A percentile compares a stretch with the other conserved stretches of the same genome.
Evolutionary conservation across 441 rosid species (phyloP).

Genomic region (Metrosideros polymorpha): DNA sequence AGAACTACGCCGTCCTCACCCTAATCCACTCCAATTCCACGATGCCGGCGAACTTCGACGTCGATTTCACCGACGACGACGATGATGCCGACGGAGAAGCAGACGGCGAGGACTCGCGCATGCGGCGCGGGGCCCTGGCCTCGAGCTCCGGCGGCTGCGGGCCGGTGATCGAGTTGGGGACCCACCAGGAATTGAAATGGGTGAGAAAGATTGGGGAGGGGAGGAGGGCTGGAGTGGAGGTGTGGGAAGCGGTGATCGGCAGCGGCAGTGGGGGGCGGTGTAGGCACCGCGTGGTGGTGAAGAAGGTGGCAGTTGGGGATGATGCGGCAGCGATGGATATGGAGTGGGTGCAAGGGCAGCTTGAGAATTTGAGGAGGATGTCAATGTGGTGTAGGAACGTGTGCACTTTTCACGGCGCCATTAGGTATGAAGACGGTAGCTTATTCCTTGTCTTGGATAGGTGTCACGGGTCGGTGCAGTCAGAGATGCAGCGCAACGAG

Average conservation of each 20-base stretch:
- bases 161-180: slow-evolving; percentile 46
- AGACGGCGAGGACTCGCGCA: slow-evolving; percentile 10
- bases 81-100: slow-evolving; percentile 24
- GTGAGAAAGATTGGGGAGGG: slow-evolving; percentile 43
- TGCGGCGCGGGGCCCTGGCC: slow-evolving; percentile 32
- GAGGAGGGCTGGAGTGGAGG: slow-evolving; percentile 59
- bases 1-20: slow-evolving; percentile 80
- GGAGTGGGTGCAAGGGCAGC: slow-evolving; percentile 80
- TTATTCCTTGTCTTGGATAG: slow-evolving; percentile 76
- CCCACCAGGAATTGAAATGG: slow-evolving; percentile 41
- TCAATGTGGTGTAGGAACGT: slow-evolving; percentile 98
- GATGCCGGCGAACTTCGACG: slow-evolving; percentile 34
- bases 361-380: slow-evolving; percentile 58
- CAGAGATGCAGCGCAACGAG: slow-evolving; percentile 87
- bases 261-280: slow-evolving; percentile 35
- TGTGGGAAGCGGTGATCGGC: slow-evolving; percentile 60
- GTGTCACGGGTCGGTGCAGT: slow-evolving; percentile 79
- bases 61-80: slow-evolving; percentile 52
- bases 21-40: slow-evolving; percentile 56
- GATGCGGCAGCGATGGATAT: slow-evolving; percentile 42
- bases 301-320: slow-evolving; percentile 57
- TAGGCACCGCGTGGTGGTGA: slow-evolving; percentile 65
- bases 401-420: slow-evolving; percentile 84
- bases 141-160: slow-evolving; percentile 53
- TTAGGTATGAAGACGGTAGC: slow-evolving; percentile 49